Conservation (phyloP, 352 stramenopile species). For the Phytophthora capsici region DNA sequence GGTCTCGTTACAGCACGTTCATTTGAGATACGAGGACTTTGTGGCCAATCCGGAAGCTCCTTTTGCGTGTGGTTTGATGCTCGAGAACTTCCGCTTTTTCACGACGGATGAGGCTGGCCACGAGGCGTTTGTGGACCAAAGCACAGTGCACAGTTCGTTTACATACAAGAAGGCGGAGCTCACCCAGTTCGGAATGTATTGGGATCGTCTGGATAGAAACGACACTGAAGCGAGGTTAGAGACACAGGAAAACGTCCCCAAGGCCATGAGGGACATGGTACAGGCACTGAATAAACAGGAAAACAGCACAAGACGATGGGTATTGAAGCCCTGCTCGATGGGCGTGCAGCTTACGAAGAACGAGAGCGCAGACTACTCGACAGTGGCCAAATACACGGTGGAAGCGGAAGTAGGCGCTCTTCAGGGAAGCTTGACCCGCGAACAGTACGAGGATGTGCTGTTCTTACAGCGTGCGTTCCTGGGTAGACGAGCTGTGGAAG, state of each 20-base stretch:
- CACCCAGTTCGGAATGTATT: conserved; percentile 63
- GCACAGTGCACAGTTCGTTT: conserved; percentile 42
- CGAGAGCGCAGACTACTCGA: conserved; percentile 72
- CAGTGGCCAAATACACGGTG: conserved; percentile 72
- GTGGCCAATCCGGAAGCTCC: conserved; percentile 64
- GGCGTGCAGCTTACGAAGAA: conserved; percentile 81
- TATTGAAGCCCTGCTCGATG: conserved; percentile 60
- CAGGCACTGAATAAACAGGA: conserved; percentile 28
- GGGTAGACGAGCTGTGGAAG: conserved; percentile 63
- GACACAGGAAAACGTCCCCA: conserved; percentile 38
- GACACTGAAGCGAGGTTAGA: conserved; percentile 43
- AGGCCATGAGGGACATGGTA: conserved; percentile 64
- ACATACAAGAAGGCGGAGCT: conserved; percentile 72
- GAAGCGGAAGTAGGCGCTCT: conserved; percentile 58
- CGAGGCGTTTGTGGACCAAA: conserved; percentile 76
- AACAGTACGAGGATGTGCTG: conserved; percentile 85
- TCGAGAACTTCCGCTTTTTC: conserved; percentile 71
- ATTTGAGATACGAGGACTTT: conserved; percentile 81
- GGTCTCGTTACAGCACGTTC: conserved; percentile 74
- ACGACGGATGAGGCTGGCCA: conserved; percentile 73
- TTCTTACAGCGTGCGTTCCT: conserved; percentile 77
- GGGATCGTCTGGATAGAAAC: conserved; percentile 56
- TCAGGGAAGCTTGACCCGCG: conserved; percentile 59
- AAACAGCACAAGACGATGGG: conserved; percentile 38
- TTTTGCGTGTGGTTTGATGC: conserved; percentile 77